Conservation (phyloP, 1,284 basidiomycete genomes). For the Ustilago shanxiensis region DNA sequence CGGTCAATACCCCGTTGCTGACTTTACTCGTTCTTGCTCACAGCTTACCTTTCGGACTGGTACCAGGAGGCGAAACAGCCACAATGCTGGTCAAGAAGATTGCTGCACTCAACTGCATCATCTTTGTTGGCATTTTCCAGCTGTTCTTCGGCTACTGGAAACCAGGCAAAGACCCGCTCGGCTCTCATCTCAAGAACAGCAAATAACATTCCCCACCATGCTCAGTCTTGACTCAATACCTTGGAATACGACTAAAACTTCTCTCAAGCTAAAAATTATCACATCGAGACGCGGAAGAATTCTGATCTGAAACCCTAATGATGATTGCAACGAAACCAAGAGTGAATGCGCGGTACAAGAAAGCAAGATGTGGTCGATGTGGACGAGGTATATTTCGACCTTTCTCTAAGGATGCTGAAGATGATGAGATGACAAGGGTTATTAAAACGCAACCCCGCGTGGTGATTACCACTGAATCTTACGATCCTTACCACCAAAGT, state of each 20-base stretch:
- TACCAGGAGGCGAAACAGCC: slow-evolving; percentile 43
- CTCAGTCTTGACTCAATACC: neutral
- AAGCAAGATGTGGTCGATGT: neutral
- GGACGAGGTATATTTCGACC: slow-evolving; percentile 18
- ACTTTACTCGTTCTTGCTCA: neutral
- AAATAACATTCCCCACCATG: slow-evolving; percentile 11
- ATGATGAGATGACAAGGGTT: too few relatives aligned
- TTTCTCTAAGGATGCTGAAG: neutral
- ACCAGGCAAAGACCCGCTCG: slow-evolving; percentile 45
- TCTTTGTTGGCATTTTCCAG: slow-evolving; percentile 49
- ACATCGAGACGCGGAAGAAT: neutral
- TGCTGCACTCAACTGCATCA: slow-evolving; percentile 54
- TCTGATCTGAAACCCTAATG: neutral
- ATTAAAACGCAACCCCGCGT: too few relatives aligned
- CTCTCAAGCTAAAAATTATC: neutral
- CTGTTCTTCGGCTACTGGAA: slow-evolving; percentile 54
- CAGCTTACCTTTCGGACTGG: slow-evolving; percentile 55
- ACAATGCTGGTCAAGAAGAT: slow-evolving; percentile 55
- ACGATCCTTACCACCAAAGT: slow-evolving; percentile 73
- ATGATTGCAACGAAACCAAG: neutral
- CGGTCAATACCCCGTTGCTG: too few relatives aligned
- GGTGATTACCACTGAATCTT: slow-evolving; percentile 47
- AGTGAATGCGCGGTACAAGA: slow-evolving; percentile 3
- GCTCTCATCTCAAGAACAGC: slow-evolving; percentile 33
- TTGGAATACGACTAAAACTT: slow-evolving; percentile 2